Evolutionary conservation across 345 rosid genomes (phyloP), one percentile per base, ranked within the genome.

Genomic region (Salix exigua): DNA sequence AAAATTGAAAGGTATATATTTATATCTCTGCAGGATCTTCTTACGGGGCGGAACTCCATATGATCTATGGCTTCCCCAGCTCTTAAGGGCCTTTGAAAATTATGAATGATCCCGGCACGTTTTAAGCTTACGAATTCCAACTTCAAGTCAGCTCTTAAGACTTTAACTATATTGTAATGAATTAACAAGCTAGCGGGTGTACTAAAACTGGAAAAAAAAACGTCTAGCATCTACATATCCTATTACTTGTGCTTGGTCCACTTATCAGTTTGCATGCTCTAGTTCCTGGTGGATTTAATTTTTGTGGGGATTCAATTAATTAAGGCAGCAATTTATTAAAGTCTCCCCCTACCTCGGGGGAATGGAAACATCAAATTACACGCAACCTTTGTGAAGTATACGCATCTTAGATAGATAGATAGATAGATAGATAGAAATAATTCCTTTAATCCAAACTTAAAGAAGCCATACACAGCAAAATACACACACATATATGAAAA

Each of bases 301-400:
- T n/a, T n/a, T 55, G 62, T n/a, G 28, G 62, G 62, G 62, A 55
- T 55, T 55, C n/a, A n/a, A 55, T 55, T 55, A n/a, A 55, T 55
- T n/a, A 70, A 44, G 17, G 62, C 33, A 75, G 61, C 26, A n/a
- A 26, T 60, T 67, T 65, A 46, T 51, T 70, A 46, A 75, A 48
- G 25, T 8, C 19, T 28, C 28, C 46, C 70, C 46, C 40, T 25
- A 23, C 51, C 21, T 55, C 40, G 0, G 69, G 37, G 77, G 30
- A 68, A 78, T 51, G 55, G 25, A 66, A 74, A 61, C 79, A 74
- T 77, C 77, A 38, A 80, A 77, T 80, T 30, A 30, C 0, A 30
- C 31, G 4, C 31, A 55, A 55, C 2, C 2, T 2, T 9, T 19
- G 10, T 51, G 2, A 2, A 51, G 51, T 1, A 46, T 13, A 46